These are phyloP conservation scores for Puccinellia tenuiflora DNA, from an alignment of 176 grass and related monocot species.

Conservation along the genomic window DNA sequence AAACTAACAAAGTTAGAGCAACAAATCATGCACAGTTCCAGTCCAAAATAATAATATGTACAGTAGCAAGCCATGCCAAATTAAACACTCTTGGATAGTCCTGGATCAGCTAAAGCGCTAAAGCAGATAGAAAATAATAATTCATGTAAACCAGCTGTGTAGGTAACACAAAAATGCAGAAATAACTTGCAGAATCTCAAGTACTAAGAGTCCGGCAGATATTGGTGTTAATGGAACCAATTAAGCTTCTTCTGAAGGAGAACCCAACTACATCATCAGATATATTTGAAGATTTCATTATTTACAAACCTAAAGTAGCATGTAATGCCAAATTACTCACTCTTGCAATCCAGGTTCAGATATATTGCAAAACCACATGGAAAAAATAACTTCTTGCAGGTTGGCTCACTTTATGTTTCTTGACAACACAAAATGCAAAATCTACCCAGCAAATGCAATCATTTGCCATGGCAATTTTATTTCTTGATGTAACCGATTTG, in stretches of 20 bases:
- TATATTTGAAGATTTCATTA: neutral
- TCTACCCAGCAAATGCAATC: neutral
- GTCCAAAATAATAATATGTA: neutral
- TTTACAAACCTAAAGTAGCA: neutral
- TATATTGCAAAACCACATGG: neutral
- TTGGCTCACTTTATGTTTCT: neutral
- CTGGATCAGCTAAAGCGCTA: neutral
- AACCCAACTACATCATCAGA: neutral
- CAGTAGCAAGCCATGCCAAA: neutral
- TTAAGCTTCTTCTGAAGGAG: neutral
- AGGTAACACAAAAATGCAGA: neutral
- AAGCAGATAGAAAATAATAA: neutral
- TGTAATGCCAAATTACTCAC: neutral
- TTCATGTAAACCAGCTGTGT: neutral
- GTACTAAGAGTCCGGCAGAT: neutral
- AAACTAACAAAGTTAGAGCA: neutral
- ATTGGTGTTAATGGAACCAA: neutral
- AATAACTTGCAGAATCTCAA: neutral
- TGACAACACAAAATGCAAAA: neutral
- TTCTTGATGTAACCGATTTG: neutral
- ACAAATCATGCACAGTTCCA: neutral
- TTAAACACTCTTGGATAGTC: neutral
- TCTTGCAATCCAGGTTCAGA: neutral
- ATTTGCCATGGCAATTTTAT: neutral
- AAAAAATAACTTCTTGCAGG: neutral